Base-by-base conservation (phyloP, 495 filamentous ascomycete species). In the Penicillium mononematosum region DNA sequence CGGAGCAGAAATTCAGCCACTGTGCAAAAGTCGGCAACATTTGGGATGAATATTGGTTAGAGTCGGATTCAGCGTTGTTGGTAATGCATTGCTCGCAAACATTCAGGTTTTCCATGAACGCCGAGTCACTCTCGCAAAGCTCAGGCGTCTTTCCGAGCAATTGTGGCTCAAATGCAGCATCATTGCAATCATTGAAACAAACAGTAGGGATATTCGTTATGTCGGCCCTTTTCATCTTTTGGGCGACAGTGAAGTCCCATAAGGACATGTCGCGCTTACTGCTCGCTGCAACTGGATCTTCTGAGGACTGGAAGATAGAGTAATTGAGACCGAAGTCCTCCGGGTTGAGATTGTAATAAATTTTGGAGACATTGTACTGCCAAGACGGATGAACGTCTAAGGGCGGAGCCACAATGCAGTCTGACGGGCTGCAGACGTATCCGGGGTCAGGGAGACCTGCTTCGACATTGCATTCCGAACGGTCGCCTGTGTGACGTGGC, bases 311-410 rank as follows among this genome's bases (percentile, higher is more conserved):
- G 59, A 89, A 89, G 36, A 90, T 86, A 32, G 74, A 77, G 56
- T 84, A 80, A 46, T 76, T 80, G 25, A 90, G 62, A 8, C 85
- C 85, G 61, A 90, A 90, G 16, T 72, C 74, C 2, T 65, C 59
- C 6, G 87, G 87, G 19, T 82, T 70, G n/a, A 89, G 76, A 43
- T 88, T 82, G 71, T 83, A 89, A 62, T 87, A 88, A 4, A 76
- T 78, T 4, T 75, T 60, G 11, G 75, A 77, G 17, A 81, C 70
- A 16, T 81, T 80, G 70, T 78, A 70, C 43, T 78, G 72, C 3
- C 61, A 83, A 17, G 63, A 62, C 53, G 69, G 51, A 2, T 79
- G 68, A 8, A 59, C 57, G 9, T 62, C 61, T 55, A 71, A 75
- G 3, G 61, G 63, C 1, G 68, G 70, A n/a, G 78, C 62, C 9